Evolutionary conservation across 2,329 filamentous ascomycete species (phyloP), one percentile per base, ranked within the genome.

Genomic region (Tolypocladium tropicale): DNA sequence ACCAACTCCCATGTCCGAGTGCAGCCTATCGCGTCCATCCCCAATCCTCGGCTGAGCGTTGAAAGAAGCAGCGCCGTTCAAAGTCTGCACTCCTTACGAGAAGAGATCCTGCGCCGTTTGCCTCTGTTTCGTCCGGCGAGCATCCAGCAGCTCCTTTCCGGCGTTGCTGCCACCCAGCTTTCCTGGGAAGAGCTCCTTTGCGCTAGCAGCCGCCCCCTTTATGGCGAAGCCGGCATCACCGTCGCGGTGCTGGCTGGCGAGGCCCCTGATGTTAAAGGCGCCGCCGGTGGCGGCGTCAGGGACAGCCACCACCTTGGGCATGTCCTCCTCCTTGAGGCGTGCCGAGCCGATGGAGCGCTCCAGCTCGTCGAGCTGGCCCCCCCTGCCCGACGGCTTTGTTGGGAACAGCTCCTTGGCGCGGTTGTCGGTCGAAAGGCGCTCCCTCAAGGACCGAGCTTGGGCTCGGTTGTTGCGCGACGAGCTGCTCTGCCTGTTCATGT

Each of bases 81-180:
- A 14, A 18, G 28, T 28, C 37, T 9, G n/a, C n/a, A n/a, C n/a
- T 23, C 25, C n/a, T 50, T 36, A 90, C 59, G 78, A 76, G 67
- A 90, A 92, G 60, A 88, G 74, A 71, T 92, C 88, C 63, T 89
- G 85, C 0, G 88, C 88, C 65, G 77, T 84, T 63, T 86, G 82
- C 60, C 88, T 80, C 59, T 70, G 68, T 87, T 88, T 61, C 60
- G 68, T 54, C 52, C 65, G 61, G 28, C 61, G 30, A 83, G 65
- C 59, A 74, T 83, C 57, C 63, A 90, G 88, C 18, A 90, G 69
- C 66, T 91, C 88, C 69, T 88, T 90, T 53, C 82, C 83, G 2
- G 78, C 71, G 65, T 89, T 89, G 46, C 54, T 59, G n/a, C 60
- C 61, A 30, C 74, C 76, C 49, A 83, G 80, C 61, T 83, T 86